phyloP scores from a whole-genome alignment of 73 alveolate genomes.

The Tetrahymena malaccensis region DNA sequence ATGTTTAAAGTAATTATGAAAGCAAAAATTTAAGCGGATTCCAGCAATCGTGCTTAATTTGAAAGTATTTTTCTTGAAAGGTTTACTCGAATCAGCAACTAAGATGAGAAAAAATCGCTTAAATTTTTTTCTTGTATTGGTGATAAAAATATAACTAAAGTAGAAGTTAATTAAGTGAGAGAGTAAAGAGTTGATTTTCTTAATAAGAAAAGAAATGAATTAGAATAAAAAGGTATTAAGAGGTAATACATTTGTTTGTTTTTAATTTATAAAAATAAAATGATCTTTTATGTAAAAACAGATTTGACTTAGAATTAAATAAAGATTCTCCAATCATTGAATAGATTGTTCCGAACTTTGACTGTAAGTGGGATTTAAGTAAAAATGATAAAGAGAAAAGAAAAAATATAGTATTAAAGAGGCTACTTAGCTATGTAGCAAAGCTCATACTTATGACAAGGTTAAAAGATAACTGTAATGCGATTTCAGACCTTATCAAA shows the following conservation, averaged over 20 bases:
- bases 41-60: neutral
- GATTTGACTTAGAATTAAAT: neutral
- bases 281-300: neutral
- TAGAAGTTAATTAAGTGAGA: neutral
- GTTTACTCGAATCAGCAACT: neutral
- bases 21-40: neutral
- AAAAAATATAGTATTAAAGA: neutral
- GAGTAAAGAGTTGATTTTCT: neutral
- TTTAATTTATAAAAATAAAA: neutral
- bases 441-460: neutral
- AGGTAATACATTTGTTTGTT: neutral
- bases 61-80: neutral
- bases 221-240: neutral
- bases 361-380: neutral
- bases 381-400: neutral
- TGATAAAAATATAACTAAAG: neutral
- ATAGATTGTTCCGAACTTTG: neutral
- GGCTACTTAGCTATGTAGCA: neutral
- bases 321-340: neutral
- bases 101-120: neutral
- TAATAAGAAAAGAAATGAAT: neutral
- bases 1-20: neutral
- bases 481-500: neutral
- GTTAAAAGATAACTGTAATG: neutral
- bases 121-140: neutral